Evolutionary conservation across 768 basidiomycete species (phyloP), one percentile per base, ranked within the genome.

Genomic region (Naganishia vaughanmartiniae): DNA sequence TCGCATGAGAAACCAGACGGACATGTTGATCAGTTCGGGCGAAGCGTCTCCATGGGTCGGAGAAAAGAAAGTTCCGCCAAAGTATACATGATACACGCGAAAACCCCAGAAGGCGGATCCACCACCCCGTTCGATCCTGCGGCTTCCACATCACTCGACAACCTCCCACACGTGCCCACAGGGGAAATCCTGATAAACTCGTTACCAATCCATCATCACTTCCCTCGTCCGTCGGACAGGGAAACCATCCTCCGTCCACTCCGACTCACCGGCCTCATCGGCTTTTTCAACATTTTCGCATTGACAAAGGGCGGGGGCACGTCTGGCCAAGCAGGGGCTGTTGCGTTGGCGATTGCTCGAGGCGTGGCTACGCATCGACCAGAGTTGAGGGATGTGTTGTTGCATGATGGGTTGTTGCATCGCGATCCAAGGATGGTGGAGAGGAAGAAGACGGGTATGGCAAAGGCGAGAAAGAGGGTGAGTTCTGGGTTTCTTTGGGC

Each of bases 381-480:
- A 2, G 86, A 86, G 15, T 83, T 90, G 3, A 86, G 86, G 67
- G 80, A 82, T 3, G 83, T 92, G 53, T 82, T 99, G 74, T 85
- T 86, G 77, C 87, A 87, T 85, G 94, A 91, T 70, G 89, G 92
- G 84, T 83, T 94, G 56, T 82, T 92, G 70, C 87, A 88, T 80
- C 88, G 94, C 76, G 95, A 99, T 84, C 92, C 93, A 55, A 89
- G 96, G 82, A 91, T 95, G 91, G 94, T 96, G 34, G 95, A 99
- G 83, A 86, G 95, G 76, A 99, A 99, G 84, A 99, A 99, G 86
- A 91, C 95, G 19, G 92, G 92, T 70, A 81, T 87, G 76, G 87
- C 90, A 71, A 96, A 96, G 84, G 93, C 95, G 71, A 88, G 94
- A 82, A 93, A 94, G 83, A 86, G 86, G 83, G 92, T 93, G 81